Percentiles rank a stretch among this genome's conserved stretches.
Evolutionary conservation across 2,329 filamentous ascomycete species (phyloP).

Genomic region (Dactylellina cionopaga): DNA sequence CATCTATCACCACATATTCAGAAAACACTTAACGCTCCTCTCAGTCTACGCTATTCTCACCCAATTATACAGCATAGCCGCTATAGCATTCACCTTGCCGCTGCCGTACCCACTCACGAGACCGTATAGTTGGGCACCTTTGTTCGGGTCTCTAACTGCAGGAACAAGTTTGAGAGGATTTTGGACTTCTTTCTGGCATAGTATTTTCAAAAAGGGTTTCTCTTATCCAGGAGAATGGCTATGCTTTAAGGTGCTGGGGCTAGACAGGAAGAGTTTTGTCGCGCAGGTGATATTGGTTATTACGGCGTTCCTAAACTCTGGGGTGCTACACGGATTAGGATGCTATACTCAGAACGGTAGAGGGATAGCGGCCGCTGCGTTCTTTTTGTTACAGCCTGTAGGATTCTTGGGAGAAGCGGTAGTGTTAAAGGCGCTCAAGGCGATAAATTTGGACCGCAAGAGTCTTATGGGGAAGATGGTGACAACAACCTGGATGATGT

Average conservation of each 20-base stretch:
- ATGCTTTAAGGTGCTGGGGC: conserved; percentile 2
- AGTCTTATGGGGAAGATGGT: conserved; percentile 2
- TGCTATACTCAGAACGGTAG: conserved; percentile 25
- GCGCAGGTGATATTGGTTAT: conserved; percentile 33
- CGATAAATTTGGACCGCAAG: neutral
- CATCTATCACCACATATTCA: conserved; percentile 24
- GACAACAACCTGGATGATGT: conserved; percentile 22
- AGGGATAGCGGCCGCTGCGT: conserved; percentile 10
- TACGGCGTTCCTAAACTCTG: conserved; percentile 37
- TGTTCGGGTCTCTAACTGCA: conserved; percentile 22
- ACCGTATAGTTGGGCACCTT: conserved; percentile 27
- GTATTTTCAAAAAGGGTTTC: conserved; percentile 47
- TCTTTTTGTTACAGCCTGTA: conserved; percentile 32
- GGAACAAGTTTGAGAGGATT: conserved; percentile 34
- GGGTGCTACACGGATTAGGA: conserved; percentile 31
- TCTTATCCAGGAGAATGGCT: conserved; percentile 46
- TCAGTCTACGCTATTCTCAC: conserved; percentile 35
- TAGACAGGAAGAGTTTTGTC: conserved; percentile 4
- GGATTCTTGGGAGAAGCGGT: conserved; percentile 29
- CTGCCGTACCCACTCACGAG: conserved; percentile 9
- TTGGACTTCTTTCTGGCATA: conserved; percentile 40
- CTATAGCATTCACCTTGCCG: conserved; percentile 16
- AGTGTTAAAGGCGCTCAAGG: conserved; percentile 12
- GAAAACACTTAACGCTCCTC: conserved; percentile 34
- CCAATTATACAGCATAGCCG: conserved; percentile 35